Evolutionary conservation across 106 monocot genomes (phyloP), one percentile per base, ranked within the genome.

Genomic region (Iris macrosiphon): DNA sequence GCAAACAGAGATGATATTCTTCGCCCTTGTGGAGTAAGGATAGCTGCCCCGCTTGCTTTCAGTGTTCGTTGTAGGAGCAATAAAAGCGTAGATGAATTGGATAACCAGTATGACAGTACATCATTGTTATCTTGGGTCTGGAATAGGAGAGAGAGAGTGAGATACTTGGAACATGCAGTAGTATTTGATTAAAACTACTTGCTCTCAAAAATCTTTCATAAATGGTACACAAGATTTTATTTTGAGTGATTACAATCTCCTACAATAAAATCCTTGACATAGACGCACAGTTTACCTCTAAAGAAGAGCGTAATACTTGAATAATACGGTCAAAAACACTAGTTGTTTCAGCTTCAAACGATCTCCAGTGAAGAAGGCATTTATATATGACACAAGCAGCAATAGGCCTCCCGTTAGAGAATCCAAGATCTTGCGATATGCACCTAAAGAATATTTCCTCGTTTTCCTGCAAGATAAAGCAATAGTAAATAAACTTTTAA

Each of bases 321-420:
- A 86, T 92, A 30, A 92, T 67, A 26, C 87, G 82, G 66, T 92
- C 92, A 68, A 92, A 92, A 47, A 92, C 61, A 45, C 59, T 75
- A 32, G 92, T 92, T 62, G 87, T 82, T 61, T 92, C 92, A 55
- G 82, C 92, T 71, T 92, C 92, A 71, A 92, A 92, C 42, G 92
- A 92, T 83, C 92, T 74, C 92, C 92, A 92, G 37, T 92, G 92
- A 55, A 92, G 82, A 70, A 92, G 86, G 40, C 82, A 92, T 60
- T 55, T 92, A 55, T 87, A 92, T 70, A 92, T 85, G 54, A 92
- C 58, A 52, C 86, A 86, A 43, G 92, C 87, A 58, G 92, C 86
- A 70, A 87, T 70, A 45, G 92, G 92, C 51, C 73, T 87, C 22
- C 92, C 70, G 14, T 73, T 68, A 29, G 92, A 73, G 65, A 87